Conservation (phyloP, 2,329 filamentous ascomycete species). For the Microdochium paspali region DNA sequence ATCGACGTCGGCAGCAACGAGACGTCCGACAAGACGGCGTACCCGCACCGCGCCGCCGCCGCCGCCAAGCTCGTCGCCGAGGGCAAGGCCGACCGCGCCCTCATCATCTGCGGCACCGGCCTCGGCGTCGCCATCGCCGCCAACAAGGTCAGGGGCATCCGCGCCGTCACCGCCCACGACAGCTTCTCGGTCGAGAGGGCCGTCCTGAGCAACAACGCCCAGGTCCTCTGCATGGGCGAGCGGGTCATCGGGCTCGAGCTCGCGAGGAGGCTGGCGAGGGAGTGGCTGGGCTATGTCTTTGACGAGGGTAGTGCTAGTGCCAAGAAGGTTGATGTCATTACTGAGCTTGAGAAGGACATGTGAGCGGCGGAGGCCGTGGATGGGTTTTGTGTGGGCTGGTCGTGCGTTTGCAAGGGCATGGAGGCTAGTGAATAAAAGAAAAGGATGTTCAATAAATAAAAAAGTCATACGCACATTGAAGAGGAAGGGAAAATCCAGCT, state of each 20-base stretch:
- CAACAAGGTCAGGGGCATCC: constrained; percentile 77
- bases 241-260: constrained; percentile 74
- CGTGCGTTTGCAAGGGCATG: too few relatives aligned
- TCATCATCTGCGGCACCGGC: constrained; percentile 79
- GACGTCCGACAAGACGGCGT: constrained; percentile 65
- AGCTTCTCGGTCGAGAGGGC: constrained; percentile 75
- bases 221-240: constrained; percentile 82
- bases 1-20: constrained; percentile 65
- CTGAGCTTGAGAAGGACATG: constrained; percentile 17
- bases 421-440: too few relatives aligned
- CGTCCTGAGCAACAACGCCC: constrained; percentile 75
- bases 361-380: too few relatives aligned
- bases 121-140: constrained; percentile 82
- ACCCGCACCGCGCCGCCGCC: constrained; percentile 68
- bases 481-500: too few relatives aligned
- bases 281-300: constrained; percentile 81
- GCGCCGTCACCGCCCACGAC: constrained; percentile 85
- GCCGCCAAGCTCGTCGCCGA: constrained; percentile 55
- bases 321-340: constrained; percentile 33
- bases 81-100: constrained; percentile 64
- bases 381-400: too few relatives aligned
- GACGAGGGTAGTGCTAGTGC: constrained; percentile 57
- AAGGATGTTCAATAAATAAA: too few relatives aligned
- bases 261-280: constrained; percentile 64
- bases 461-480: too few relatives aligned